phyloP scores from a whole-genome alignment of 352 stramenopile genomes.

The Phytophthora melonis region DNA sequence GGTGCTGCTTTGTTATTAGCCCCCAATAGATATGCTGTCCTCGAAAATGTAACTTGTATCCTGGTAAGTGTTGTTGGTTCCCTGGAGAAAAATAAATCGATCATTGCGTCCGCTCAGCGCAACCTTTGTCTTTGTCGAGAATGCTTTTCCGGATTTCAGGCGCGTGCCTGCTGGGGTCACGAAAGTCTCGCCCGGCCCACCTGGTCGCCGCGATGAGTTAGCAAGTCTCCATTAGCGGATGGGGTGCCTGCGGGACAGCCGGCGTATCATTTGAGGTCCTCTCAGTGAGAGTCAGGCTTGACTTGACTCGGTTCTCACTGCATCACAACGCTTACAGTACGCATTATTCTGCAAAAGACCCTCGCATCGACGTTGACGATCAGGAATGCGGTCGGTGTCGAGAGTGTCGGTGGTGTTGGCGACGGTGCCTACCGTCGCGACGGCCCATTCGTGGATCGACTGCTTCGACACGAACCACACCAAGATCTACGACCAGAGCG shows the following conservation, averaged over 20 bases:
- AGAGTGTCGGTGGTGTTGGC: slow-evolving; percentile 28
- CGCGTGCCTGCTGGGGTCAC: slow-evolving; percentile 14
- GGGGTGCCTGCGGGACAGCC: slow-evolving; percentile 13
- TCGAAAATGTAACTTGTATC: slow-evolving; percentile 15
- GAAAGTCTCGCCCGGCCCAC: slow-evolving; percentile 20
- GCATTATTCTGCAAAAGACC: too few relatives aligned
- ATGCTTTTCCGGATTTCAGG: not conserved
- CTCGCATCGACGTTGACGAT: too few relatives aligned
- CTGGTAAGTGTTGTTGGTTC: slow-evolving; percentile 5
- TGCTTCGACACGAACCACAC: slow-evolving; percentile 65
- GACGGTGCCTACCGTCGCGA: slow-evolving; percentile 23
- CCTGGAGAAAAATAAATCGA: too few relatives aligned
- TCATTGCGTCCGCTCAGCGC: too few relatives aligned
- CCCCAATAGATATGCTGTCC: slow-evolving; percentile 8
- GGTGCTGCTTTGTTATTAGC: not conserved
- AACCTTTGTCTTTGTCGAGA: not conserved
- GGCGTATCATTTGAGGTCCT: slow-evolving; percentile 26
- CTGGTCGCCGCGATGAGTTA: slow-evolving; percentile 19
- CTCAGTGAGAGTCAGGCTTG: not conserved
- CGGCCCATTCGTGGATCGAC: slow-evolving; percentile 74
- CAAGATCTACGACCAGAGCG: slow-evolving; percentile 73
- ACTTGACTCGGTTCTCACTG: too few relatives aligned
- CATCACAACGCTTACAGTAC: too few relatives aligned
- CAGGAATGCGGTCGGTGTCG: slow-evolving; percentile 40
- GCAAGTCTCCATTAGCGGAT: slow-evolving; percentile 5